Evolutionary conservation across 2,329 filamentous ascomycete genomes (phyloP), one percentile per base, ranked within the genome.

Genomic region (Fusarium xyrophilum): DNA sequence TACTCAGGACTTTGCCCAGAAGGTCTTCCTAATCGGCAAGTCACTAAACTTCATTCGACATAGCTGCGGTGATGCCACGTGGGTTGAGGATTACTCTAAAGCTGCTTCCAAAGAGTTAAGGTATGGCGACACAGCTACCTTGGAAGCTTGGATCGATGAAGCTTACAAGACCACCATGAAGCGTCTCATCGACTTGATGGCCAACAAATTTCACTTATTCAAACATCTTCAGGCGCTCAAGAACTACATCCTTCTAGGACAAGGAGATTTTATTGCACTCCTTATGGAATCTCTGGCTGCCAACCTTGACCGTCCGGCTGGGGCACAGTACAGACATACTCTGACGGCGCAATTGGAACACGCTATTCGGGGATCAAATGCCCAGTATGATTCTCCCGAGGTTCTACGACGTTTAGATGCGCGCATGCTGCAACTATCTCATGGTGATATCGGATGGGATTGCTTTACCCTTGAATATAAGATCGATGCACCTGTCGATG

Each of bases 381-480:
- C 96, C 10, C 96, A 99, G 78, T 97, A 93, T 76, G 96, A 99
- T 79, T 91, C 91, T 7, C 88, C 93, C 3, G 96, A 99, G 76
- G 94, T 99, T 8, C 87, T 99, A 30, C 89, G 93, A 8, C 89
- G 96, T 14, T 86, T 99, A 6, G 96, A 99, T 79, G 95, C 96
- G n/a, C 92, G 96, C 65, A 98, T 99, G 95, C 86, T 99, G 40
- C 95, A 98, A 80, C 86, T 98, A 9, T 96, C 92, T 12, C 94
- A 97, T 73, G 96, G 96, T 53, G 96, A 99, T 74, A 98, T 97
- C 55, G 96, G 96, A 51, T 99, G 96, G 96, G 96, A 99, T 76
- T 97, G 96, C 76, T 99, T 99, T 80, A 99, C 96, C 0, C 88
- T 99, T 12, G 96, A 99, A 78, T 99, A 99, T 82, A 97, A 98